A percentile compares a stretch with the other conserved stretches of the same genome.
Evolutionary conservation across 306 rosid genomes (phyloP).

Genomic region (Medicago arabica): DNA sequence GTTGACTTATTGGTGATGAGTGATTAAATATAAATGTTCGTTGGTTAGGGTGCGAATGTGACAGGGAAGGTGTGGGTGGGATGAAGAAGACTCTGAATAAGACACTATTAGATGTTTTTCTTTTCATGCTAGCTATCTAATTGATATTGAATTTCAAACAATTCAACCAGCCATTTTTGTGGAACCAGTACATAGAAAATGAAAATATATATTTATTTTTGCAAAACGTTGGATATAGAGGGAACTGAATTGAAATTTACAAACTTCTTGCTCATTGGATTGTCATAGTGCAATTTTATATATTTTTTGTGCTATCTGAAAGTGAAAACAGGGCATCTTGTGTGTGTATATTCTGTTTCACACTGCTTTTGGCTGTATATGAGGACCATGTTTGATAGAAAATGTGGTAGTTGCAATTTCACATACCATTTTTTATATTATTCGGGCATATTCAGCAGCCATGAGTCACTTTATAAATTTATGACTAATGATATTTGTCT

Average conservation of each 20-base stretch:
- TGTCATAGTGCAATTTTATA: slow-evolving; percentile 6
- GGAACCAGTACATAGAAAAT: neutral
- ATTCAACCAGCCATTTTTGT: slow-evolving; percentile 16
- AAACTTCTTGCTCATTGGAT: slow-evolving; percentile 23
- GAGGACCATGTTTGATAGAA: slow-evolving; percentile 20
- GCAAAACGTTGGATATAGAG: slow-evolving; percentile 14
- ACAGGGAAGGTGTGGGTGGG: slow-evolving; percentile 30
- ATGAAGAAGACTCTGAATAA: slow-evolving; percentile 7
- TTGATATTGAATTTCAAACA: too few species aligned
- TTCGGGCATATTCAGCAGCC: slow-evolving; percentile 33
- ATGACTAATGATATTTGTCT: slow-evolving; percentile 2
- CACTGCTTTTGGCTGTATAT: slow-evolving; percentile 38
- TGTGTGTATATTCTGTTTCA: slow-evolving; percentile 19
- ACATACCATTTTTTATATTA: neutral
- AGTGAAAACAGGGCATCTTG: slow-evolving; percentile 29
- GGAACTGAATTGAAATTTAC: neutral
- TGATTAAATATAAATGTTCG: slow-evolving; percentile 34
- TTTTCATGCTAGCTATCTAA: neutral
- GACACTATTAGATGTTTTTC: neutral
- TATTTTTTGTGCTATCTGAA: slow-evolving; percentile 4
- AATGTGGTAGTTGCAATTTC: slow-evolving; percentile 14
- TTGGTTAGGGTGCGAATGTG: slow-evolving; percentile 47
- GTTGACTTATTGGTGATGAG: neutral
- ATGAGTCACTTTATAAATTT: slow-evolving; percentile 16
- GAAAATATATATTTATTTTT: neutral